Evolutionary conservation across 2,329 filamentous ascomycete species (phyloP), one percentile per base, ranked within the genome.

Genomic region (Huntiella bhutanensis): DNA sequence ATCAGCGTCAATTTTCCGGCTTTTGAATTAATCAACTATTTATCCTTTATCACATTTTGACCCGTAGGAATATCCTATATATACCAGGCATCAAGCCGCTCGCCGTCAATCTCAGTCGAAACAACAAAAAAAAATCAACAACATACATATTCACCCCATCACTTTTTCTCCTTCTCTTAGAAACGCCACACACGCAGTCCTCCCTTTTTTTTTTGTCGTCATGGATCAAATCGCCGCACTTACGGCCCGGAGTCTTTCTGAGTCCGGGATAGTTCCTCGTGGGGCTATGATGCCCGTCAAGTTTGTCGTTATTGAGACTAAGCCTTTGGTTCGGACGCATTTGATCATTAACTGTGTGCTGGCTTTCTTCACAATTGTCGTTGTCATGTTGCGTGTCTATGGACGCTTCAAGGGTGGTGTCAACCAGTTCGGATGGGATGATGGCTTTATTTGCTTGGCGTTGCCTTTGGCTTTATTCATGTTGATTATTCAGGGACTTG

Each of bases 381-480:
- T 54, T 15, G 54, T 60, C 33, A 53, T 35, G 3, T 48, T 58
- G 7, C 54, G 59, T 12, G 42, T 60, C 3, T 34, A 54, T n/a
- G 47, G 56, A 10, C 57, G 58, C 10, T 50, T 56, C 34, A 33
- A 52, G 19, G 53, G 55, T 5, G 54, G 54, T 8, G 53, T 38
- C 8, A 43, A 54, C 11, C 53, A 52, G n/a, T 50, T 62, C n/a
- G 56, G 59, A 38, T 56, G 53, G 53, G 62, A 64, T 53, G 62
- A 64, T 51, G 59, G 56, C 48, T 53, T 64, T n/a, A 60, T 62
- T 40, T 39, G 60, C 1, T 17, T 58, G 32, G 55, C 60, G 10
- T 39, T 61, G 51, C 59, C 58, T 15, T 58, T 56, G 47, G 55
- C 52, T 22, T 39, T 60, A 12, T 51, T 47, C 19, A 57, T 59